Evolutionary conservation across 2,329 filamentous ascomycete genomes (phyloP).

Genomic region (Fusarium hostae): DNA sequence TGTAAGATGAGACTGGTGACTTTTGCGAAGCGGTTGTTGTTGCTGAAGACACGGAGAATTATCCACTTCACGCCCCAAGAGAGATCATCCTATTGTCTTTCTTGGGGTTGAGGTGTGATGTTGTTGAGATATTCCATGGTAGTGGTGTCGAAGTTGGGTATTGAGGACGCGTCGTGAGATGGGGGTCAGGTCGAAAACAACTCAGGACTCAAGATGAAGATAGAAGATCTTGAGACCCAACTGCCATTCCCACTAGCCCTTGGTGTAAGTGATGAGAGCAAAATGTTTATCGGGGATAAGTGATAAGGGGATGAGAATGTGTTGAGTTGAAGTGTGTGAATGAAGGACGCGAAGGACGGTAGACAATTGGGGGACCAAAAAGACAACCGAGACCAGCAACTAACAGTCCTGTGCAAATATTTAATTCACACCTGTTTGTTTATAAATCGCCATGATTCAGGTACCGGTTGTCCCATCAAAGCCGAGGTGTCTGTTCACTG

Average conservation of each 20-base stretch:
- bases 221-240: neutral
- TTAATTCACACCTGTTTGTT: neutral
- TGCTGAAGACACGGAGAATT: slow-evolving; percentile 39
- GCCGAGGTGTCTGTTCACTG: neutral
- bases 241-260: neutral
- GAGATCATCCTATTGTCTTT: slow-evolving; percentile 39
- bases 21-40: slow-evolving; percentile 35
- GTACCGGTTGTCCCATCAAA: too few relatives aligned
- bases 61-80: slow-evolving; percentile 42
- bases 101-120: neutral
- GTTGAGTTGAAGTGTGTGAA: neutral
- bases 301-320: neutral
- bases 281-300: neutral
- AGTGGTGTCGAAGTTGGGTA: neutral
- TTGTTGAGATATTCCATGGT: neutral
- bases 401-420: neutral
- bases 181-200: neutral
- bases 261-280: neutral
- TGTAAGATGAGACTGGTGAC: slow-evolving; percentile 27
- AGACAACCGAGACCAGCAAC: neutral
- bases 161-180: neutral
- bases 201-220: too few relatives aligned
- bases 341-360: neutral
- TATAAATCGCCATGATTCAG: neutral
- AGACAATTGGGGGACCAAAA: neutral